Conservation (phyloP, 2,329 filamentous ascomycete genomes). For the Aspergillus sp. region DNA sequence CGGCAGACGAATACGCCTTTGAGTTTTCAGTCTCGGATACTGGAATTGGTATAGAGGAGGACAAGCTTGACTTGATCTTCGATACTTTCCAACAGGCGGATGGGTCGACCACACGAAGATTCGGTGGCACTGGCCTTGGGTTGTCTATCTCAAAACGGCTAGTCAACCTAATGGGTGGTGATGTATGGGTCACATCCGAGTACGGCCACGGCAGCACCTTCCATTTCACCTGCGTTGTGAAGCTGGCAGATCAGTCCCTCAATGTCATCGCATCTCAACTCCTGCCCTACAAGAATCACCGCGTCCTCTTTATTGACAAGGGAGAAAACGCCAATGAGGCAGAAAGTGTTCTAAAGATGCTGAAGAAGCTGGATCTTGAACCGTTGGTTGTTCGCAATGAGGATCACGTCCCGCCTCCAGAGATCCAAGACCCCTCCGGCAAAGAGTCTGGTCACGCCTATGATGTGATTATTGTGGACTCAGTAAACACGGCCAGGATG, state of each 20-base stretch:
- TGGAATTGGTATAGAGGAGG: slow-evolving; percentile 91
- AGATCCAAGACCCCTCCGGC: slow-evolving; percentile 51
- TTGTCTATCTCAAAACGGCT: slow-evolving; percentile 93
- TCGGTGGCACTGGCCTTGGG: slow-evolving; percentile 90
- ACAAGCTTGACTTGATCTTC: slow-evolving; percentile 96
- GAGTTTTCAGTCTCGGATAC: slow-evolving; percentile 96
- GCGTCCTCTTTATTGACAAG: slow-evolving; percentile 93
- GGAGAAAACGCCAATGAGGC: slow-evolving; percentile 68
- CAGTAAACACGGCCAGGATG: slow-evolving; percentile 82
- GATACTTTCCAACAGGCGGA: slow-evolving; percentile 99
- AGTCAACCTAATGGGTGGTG: slow-evolving; percentile 93
- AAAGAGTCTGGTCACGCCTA: slow-evolving; percentile 63
- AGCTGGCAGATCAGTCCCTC: slow-evolving; percentile 76
- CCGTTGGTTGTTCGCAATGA: slow-evolving; percentile 83
- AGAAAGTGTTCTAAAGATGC: slow-evolving; percentile 73
- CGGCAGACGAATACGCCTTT: slow-evolving; percentile 79
- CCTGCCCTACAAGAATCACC: slow-evolving; percentile 85
- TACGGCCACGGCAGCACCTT: slow-evolving; percentile 91
- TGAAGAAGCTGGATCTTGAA: slow-evolving; percentile 74
- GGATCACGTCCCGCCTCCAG: slow-evolving; percentile 61
- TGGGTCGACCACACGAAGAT: slow-evolving; percentile 92
- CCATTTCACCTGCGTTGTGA: slow-evolving; percentile 93
- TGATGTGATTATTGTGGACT: slow-evolving; percentile 95
- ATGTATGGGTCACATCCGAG: slow-evolving; percentile 92
- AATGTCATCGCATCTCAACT: slow-evolving; percentile 73